These are phyloP conservation scores for Arabidopsis lyrata DNA, from an alignment of 441 rosid species.

Conservation along the genomic window DNA sequence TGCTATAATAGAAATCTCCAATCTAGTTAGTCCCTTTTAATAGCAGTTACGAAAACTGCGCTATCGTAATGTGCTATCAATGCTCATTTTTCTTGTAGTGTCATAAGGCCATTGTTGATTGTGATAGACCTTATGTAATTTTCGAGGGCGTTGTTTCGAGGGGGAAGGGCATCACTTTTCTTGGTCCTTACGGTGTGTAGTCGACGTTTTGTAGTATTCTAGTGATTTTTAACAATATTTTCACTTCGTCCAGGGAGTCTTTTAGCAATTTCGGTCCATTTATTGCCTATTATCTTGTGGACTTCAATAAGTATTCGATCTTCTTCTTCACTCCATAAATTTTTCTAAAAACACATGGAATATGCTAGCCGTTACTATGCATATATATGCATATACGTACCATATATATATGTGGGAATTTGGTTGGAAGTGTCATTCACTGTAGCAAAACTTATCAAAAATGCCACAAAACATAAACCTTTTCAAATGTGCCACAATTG, in stretches of 20 bases:
- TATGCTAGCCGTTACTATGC: neutral
- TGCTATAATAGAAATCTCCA: too few species aligned
- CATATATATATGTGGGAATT: too few species aligned
- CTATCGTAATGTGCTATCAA: too few species aligned
- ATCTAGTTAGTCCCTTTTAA: too few species aligned
- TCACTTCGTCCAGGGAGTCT: conserved; percentile 14
- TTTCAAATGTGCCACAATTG: too few species aligned
- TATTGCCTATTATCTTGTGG: conserved; percentile 63
- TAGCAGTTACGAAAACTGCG: too few species aligned
- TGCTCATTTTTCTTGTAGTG: too few species aligned
- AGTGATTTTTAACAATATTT: neutral
- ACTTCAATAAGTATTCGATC: conserved; percentile 57
- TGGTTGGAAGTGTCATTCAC: too few species aligned
- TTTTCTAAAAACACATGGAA: conserved; percentile 52
- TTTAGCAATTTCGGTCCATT: conserved; percentile 71
- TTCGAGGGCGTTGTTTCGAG: neutral
- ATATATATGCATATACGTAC: neutral
- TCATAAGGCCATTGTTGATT: neutral
- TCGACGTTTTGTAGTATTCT: neutral
- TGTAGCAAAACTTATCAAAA: too few species aligned
- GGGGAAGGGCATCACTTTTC: neutral
- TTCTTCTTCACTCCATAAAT: conserved; percentile 69
- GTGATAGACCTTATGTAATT: conserved; percentile 54
- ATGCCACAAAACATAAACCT: too few species aligned
- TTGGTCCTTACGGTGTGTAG: neutral